Base-by-base conservation (phyloP, 352 stramenopile species). In the Aphanomyces astaci region DNA sequence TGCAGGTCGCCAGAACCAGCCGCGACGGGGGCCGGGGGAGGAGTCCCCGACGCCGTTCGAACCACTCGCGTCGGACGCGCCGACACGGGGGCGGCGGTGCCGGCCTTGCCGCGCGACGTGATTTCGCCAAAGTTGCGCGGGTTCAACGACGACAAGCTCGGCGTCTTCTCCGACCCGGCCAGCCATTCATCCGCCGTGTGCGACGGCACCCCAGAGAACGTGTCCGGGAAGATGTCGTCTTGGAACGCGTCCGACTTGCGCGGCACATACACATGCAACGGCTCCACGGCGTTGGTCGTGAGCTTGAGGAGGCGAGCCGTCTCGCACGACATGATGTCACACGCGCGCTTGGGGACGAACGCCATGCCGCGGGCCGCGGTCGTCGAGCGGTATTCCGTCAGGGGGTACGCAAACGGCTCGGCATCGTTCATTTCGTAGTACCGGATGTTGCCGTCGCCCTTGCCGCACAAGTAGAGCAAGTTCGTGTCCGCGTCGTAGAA, bases 221-320 rank as follows among this genome's bases (percentile, higher is more conserved):
- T 96, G 76, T 98, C 93, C 22, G 97, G 97, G 82, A 98, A 99
- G 75, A 99, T 97, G 77, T 99, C 97, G 72, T 98, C 93, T 82
- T 99, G 97, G 84, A 99, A 99, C 27, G 93, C 94, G 73, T 99
- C 97, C 68, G 91, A 98, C 81, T 99, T 99, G 69, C 97, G 88
- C 43, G 98, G 98, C 66, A 99, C 96, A 72, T 90, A 93, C 48
- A 89, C 86, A 82, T 97, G 83, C 96, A 99, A 80, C 19, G 96
- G 95, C 77, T 99, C 96, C 33, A 99, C 94, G 40, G 94, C 91
- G 70, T 98, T 98, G 51, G 87, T 97, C 39, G 96, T 94, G 71
- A 98, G 85, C 80, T 98, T 98, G 56, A 98, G 76, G 53, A 98
- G 77, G 62, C 97, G 90, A 17, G 93, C 82, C 1, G 97, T 98